Evolutionary conservation across 495 filamentous ascomycete species (phyloP).

Genomic region (Letharia lupina): DNA sequence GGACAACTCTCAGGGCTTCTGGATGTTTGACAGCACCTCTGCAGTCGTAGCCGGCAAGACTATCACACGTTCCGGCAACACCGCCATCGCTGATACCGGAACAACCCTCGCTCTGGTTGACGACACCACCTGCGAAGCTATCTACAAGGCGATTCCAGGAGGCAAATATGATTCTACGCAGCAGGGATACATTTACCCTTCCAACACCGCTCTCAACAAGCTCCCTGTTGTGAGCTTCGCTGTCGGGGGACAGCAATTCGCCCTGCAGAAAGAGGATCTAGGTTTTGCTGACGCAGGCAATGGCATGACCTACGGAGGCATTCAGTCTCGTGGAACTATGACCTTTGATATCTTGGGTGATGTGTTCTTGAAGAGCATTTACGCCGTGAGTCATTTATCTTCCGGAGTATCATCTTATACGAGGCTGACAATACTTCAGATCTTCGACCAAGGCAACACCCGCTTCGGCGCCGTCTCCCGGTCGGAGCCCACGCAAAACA

Average conservation of each 20-base stretch:
- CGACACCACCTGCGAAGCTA: slow-evolving; percentile 54
- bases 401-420: background rate
- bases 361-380: slow-evolving; percentile 67
- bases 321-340: slow-evolving; percentile 61
- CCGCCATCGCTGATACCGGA: slow-evolving; percentile 73
- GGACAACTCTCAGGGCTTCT: slow-evolving; percentile 65
- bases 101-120: slow-evolving; percentile 65
- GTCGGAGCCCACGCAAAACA: slow-evolving; percentile 40
- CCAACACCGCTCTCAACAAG: slow-evolving; percentile 43
- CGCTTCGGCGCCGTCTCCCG: slow-evolving; percentile 64
- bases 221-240: slow-evolving; percentile 63
- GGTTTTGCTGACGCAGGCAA: slow-evolving; percentile 54
- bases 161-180: slow-evolving; percentile 51
- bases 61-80: slow-evolving; percentile 52
- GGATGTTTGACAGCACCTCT: slow-evolving; percentile 57
- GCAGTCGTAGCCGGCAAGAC: slow-evolving; percentile 53
- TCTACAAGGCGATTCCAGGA: slow-evolving; percentile 65
- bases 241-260: slow-evolving; percentile 56
- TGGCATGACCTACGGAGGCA: slow-evolving; percentile 60
- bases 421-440: slow-evolving; percentile 32
- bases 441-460: slow-evolving; percentile 68
- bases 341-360: slow-evolving; percentile 67
- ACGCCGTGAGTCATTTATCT: slow-evolving; percentile 48
- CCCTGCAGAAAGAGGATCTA: slow-evolving; percentile 64
- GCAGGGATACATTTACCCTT: slow-evolving; percentile 64